Conservation (phyloP, 73 alveolate species). For the Effrenium voratum region DNA sequence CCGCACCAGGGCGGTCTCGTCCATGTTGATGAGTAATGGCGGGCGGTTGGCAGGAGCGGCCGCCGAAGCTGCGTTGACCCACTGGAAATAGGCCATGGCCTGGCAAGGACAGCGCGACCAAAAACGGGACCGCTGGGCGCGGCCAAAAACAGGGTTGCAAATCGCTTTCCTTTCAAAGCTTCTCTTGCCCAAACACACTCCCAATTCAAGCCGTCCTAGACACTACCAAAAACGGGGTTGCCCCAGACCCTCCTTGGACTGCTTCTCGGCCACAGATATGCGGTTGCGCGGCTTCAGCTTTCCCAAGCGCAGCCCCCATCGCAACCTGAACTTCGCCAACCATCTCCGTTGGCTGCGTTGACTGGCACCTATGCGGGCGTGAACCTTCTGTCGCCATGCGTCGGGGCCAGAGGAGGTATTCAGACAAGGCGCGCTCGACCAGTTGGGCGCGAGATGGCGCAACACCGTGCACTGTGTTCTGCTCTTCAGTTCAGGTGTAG, state of each 20-base stretch:
- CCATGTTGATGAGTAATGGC: conserved; percentile 37
- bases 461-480: not conserved
- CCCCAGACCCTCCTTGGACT: not conserved
- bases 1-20: conserved; percentile 20
- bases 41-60: conserved; percentile 15
- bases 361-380: not conserved
- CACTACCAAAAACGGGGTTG: not conserved
- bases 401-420: not conserved
- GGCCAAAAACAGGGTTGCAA: not conserved
- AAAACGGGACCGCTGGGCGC: not conserved
- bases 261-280: too few species aligned
- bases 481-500: not conserved
- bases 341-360: not conserved
- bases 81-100: conserved; percentile 22
- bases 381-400: not conserved
- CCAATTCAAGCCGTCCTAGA: too few species aligned
- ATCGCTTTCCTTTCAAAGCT: not conserved
- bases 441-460: conserved; percentile 40
- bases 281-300: too few species aligned
- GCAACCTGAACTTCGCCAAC: conserved; percentile 16
- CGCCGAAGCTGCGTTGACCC: conserved; percentile 39
- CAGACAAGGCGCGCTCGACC: conserved; percentile 17
- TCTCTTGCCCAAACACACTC: not conserved
- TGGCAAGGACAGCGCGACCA: conserved; percentile 9
- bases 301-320: conserved; percentile 42